phyloP scores from a whole-genome alignment of 371 early-diverging fungal species.

The Fennellomyces sp. region DNA sequence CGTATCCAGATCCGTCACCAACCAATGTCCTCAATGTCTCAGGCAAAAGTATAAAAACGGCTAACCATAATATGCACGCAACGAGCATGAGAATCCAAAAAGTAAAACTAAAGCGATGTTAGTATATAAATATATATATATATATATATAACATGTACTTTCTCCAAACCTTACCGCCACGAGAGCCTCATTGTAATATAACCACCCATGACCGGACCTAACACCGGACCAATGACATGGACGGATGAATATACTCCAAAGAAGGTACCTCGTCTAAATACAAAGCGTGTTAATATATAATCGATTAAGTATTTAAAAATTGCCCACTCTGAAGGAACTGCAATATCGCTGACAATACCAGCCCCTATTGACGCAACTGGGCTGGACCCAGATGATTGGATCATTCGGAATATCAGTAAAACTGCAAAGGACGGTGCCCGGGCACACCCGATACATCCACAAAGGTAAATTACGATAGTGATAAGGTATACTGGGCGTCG shows the following conservation, averaged over 20 bases:
- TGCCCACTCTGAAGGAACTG: slow-evolving; percentile 43
- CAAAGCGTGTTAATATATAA: not conserved
- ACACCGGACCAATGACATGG: slow-evolving; percentile 60
- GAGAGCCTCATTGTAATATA: slow-evolving; percentile 19
- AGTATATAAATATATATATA: not conserved
- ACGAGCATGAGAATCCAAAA: slow-evolving; percentile 58
- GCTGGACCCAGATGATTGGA: slow-evolving; percentile 61
- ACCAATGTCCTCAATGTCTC: slow-evolving; percentile 60
- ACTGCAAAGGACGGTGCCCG: slow-evolving; percentile 46
- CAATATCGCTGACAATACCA: slow-evolving; percentile 49
- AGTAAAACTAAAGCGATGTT: slow-evolving; percentile 23
- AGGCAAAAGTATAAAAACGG: slow-evolving; percentile 54
- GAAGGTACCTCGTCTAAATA: slow-evolving; percentile 50
- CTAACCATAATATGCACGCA: slow-evolving; percentile 38
- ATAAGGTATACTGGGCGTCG: slow-evolving; percentile 58
- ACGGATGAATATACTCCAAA: slow-evolving; percentile 58
- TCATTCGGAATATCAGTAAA: slow-evolving; percentile 53
- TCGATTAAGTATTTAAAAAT: not conserved
- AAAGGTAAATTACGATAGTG: slow-evolving; percentile 52
- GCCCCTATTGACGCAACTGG: slow-evolving; percentile 47
- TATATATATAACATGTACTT: too few relatives aligned
- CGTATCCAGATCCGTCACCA: slow-evolving; percentile 26
- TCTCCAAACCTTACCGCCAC: slow-evolving; percentile 43
- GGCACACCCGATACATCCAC: slow-evolving; percentile 58
- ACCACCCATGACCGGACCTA: slow-evolving; percentile 51